phyloP scores from a whole-genome alignment of 2,329 filamentous ascomycete species.

The Xylariaceae sp. region DNA sequence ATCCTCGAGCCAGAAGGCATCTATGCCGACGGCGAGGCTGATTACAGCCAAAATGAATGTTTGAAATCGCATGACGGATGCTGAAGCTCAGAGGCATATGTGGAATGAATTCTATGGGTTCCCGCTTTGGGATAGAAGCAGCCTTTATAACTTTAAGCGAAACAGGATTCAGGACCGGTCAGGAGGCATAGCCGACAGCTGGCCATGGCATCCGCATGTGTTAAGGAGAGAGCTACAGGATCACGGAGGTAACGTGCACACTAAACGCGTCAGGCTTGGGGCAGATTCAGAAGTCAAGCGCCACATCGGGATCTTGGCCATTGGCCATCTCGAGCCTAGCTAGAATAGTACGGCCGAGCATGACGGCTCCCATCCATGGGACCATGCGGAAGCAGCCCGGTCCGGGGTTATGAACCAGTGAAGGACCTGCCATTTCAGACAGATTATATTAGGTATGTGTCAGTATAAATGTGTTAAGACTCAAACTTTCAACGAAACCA shows the following conservation, averaged over 20 bases:
- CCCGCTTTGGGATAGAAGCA: conserved; percentile 22
- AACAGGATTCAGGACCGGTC: conserved; percentile 19
- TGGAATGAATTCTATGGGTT: conserved; percentile 10
- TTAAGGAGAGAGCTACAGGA: conserved; percentile 8
- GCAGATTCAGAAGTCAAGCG: conserved; percentile 17
- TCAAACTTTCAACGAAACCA: conserved; percentile 21
- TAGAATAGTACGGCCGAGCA: conserved; percentile 23
- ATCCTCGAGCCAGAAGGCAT: conserved; percentile 39
- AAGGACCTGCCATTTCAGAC: conserved; percentile 21
- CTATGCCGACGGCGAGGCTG: conserved; percentile 34
- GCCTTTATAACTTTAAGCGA: conserved; percentile 29
- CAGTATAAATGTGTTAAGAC: conserved; percentile 19
- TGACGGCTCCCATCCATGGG: conserved; percentile 13
- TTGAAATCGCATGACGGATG: conserved; percentile 35
- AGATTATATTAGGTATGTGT: conserved; percentile 19
- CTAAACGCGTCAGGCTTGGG: conserved; percentile 4
- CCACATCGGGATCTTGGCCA: conserved; percentile 13
- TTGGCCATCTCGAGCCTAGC: conserved; percentile 17
- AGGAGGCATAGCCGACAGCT: conserved; percentile 22
- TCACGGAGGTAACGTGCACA: conserved; percentile 24
- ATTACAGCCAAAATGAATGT: conserved; percentile 34
- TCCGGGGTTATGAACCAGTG: conserved; percentile 17
- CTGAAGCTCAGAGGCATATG: conserved; percentile 13
- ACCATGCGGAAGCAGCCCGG: neutral
- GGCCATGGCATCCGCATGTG: conserved; percentile 19